Percentiles rank a stretch among this genome's conserved stretches.
phyloP scores from a whole-genome alignment of 1,284 basidiomycete species.

The Malassezia pachydermatis region DNA sequence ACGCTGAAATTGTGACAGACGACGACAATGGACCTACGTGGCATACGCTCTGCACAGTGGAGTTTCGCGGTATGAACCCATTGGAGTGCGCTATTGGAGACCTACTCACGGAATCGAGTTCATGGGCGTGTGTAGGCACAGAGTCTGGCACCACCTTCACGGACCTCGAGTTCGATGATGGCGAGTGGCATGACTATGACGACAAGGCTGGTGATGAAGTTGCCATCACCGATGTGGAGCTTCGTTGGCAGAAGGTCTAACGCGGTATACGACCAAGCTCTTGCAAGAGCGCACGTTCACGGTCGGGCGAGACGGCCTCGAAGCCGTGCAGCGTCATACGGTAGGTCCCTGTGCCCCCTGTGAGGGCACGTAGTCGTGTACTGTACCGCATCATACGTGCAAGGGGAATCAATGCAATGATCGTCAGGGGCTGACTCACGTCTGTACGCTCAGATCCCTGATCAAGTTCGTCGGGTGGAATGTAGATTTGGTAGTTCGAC shows the following conservation, averaged over 20 bases:
- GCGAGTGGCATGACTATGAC: constrained; percentile 48
- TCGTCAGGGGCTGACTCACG: constrained; percentile 23
- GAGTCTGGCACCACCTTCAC: constrained; percentile 31
- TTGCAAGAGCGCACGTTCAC: constrained; percentile 31
- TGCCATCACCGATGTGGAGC: constrained; percentile 35
- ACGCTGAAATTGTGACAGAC: constrained; percentile 20
- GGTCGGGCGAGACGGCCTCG: constrained; percentile 49
- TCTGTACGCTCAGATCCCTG: too few relatives aligned
- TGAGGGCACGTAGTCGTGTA: constrained; percentile 63
- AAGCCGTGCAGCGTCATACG: constrained; percentile 70
- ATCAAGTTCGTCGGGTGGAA: constrained; percentile 55
- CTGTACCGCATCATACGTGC: constrained; percentile 71
- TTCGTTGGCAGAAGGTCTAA: constrained; percentile 19
- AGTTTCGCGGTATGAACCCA: constrained; percentile 40
- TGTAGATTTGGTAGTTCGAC: constrained; percentile 56
- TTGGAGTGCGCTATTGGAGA: constrained; percentile 10
- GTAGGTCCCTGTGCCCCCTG: constrained; percentile 69
- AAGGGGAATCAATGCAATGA: constrained; percentile 59
- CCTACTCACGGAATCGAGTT: constrained; percentile 21
- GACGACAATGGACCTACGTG: constrained; percentile 19
- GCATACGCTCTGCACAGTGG: constrained; percentile 37
- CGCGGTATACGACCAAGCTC: constrained; percentile 27
- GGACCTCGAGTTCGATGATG: constrained; percentile 40
- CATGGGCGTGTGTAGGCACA: constrained; percentile 31
- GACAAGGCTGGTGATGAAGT: constrained; percentile 41